Evolutionary conservation across 768 basidiomycete genomes (phyloP).

Genomic region (Kwoniella botswanensis): DNA sequence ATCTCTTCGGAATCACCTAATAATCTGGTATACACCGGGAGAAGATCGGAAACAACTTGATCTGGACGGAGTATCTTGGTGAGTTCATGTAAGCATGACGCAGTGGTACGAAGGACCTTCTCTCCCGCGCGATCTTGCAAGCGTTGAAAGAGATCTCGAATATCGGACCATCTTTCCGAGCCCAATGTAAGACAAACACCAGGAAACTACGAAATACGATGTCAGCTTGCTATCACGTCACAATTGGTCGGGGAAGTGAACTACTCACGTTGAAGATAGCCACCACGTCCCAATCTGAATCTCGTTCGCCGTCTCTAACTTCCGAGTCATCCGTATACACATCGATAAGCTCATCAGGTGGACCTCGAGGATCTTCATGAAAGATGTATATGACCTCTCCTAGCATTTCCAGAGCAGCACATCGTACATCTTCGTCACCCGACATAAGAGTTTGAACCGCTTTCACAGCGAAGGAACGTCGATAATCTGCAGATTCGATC

Average conservation of each 20-base stretch:
- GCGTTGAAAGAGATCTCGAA: slow-evolving; percentile 71
- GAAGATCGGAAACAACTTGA: slow-evolving; percentile 70
- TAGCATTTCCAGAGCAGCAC: slow-evolving; percentile 79
- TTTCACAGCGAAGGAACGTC: slow-evolving; percentile 70
- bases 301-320: slow-evolving; percentile 25
- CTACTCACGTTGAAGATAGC: slow-evolving; percentile 58
- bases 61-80: slow-evolving; percentile 81
- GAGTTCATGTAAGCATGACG: slow-evolving; percentile 86
- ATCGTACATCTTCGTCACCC: slow-evolving; percentile 65
- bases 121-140: slow-evolving; percentile 68
- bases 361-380: slow-evolving; percentile 65
- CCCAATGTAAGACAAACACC: slow-evolving; percentile 87
- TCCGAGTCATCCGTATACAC: slow-evolving; percentile 70
- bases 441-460: slow-evolving; percentile 66
- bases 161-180: slow-evolving; percentile 69
- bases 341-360: slow-evolving; percentile 73
- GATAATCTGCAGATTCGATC: slow-evolving; percentile 64
- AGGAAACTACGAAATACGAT: slow-evolving; percentile 68
- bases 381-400: slow-evolving; percentile 90
- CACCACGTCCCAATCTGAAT: slow-evolving; percentile 54
- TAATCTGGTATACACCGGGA: slow-evolving; percentile 71
- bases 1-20: slow-evolving; percentile 69
- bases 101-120: slow-evolving; percentile 77
- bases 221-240: background rate
- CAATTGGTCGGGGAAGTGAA: background rate